phyloP scores from a whole-genome alignment of 208 protist genomes.

The Trypanosoma lewisi region DNA sequence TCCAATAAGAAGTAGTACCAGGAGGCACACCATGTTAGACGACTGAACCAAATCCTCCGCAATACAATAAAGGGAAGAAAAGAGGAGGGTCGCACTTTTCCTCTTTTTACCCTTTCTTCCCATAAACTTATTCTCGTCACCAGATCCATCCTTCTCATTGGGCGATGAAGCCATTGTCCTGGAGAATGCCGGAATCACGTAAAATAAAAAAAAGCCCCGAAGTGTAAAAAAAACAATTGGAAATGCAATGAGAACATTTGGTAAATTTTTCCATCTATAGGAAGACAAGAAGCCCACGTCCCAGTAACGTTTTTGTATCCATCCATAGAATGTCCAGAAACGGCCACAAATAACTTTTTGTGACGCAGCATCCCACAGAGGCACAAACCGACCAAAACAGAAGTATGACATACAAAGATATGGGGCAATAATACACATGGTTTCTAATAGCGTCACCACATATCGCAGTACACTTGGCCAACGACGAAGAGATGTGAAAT shows the following conservation, averaged over 20 bases:
- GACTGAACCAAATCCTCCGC: slow-evolving; percentile 37
- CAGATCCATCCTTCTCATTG: not conserved
- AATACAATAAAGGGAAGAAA: slow-evolving; percentile 3
- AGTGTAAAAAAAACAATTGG: slow-evolving; percentile 42
- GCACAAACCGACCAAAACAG: slow-evolving; percentile 49
- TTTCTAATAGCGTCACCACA: slow-evolving; percentile 39
- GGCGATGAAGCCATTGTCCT: not conserved
- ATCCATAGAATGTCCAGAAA: slow-evolving; percentile 66
- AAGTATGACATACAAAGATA: slow-evolving; percentile 59
- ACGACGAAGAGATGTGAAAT: slow-evolving; percentile 14
- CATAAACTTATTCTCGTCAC: not conserved
- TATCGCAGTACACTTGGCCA: slow-evolving; percentile 40
- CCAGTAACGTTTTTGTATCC: slow-evolving; percentile 79
- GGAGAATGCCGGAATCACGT: slow-evolving; percentile 22
- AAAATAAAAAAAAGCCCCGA: slow-evolving; percentile 26
- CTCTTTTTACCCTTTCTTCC: not conserved
- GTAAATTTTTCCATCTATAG: slow-evolving; percentile 56
- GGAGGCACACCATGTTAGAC: slow-evolving; percentile 49
- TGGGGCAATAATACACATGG: slow-evolving; percentile 36
- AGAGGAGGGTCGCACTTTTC: not conserved
- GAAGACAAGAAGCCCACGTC: slow-evolving; percentile 58
- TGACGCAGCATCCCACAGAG: slow-evolving; percentile 26
- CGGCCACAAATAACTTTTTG: slow-evolving; percentile 19
- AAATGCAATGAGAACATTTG: slow-evolving; percentile 64
- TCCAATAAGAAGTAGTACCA: slow-evolving; percentile 40